Conservation (phyloP, 225 moss, liverwort and hornwort species). For the Asterella californica region DNA sequence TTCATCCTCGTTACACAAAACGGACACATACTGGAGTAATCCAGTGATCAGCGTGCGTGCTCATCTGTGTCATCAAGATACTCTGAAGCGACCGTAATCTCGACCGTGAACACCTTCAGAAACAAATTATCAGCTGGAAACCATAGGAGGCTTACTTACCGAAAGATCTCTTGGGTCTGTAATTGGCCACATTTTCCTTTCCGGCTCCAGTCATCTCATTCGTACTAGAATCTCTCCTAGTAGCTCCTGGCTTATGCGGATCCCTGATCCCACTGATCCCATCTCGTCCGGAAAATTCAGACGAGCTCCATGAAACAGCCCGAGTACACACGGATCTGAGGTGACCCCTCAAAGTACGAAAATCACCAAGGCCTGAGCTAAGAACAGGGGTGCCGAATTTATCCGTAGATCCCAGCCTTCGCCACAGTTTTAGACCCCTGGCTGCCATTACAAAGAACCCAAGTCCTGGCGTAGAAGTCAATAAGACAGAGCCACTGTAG, state of each 20-base stretch:
- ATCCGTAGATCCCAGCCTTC: not conserved
- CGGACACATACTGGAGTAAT: not conserved
- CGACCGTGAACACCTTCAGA: not conserved
- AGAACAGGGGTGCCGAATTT: not conserved
- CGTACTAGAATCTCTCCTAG: not conserved
- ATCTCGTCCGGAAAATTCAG: not conserved
- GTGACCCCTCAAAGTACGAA: not conserved
- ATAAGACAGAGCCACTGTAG: no score
- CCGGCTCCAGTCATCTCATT: not conserved
- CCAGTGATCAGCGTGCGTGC: not conserved
- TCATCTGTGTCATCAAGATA: not conserved
- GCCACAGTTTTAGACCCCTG: conserved; percentile 18
- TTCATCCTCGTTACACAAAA: not conserved
- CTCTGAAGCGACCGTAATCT: not conserved
- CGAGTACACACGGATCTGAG: not conserved
- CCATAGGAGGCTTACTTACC: not conserved
- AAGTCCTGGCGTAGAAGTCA: no score
- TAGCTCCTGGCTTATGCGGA: not conserved
- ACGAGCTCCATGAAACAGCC: not conserved
- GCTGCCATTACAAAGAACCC: conserved; percentile 14
- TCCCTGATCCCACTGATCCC: not conserved
- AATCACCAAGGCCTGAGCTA: not conserved
- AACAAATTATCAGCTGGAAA: not conserved
- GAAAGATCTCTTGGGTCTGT: not conserved
- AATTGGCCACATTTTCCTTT: not conserved